Conservation (phyloP, 371 early-diverging fungal species). For the Mortierella sp. region DNA sequence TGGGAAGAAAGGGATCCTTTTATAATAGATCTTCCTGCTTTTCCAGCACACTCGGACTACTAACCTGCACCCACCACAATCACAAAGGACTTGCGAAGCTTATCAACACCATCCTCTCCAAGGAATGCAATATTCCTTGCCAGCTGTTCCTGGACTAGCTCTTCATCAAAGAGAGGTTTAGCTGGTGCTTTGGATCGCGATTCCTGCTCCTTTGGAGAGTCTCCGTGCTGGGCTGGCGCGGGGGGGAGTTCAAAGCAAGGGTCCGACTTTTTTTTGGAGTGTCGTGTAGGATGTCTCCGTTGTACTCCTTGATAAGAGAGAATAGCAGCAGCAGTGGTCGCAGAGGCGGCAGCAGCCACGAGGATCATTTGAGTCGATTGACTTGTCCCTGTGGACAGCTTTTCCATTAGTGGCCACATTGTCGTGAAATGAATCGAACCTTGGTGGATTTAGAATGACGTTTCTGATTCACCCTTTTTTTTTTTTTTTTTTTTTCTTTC, state of each 20-base stretch:
- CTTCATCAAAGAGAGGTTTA: constrained; percentile 32
- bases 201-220: constrained; percentile 5
- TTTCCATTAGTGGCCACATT: not conserved
- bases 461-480: too few species aligned
- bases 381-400: constrained; percentile 6
- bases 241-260: not conserved
- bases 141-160: constrained; percentile 36
- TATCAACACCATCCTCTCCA: constrained; percentile 41
- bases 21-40: too few species aligned
- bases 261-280: constrained; percentile 12
- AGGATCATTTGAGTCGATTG: constrained; percentile 40
- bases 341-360: constrained; percentile 43
- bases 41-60: too few species aligned
- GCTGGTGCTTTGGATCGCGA: not conserved
- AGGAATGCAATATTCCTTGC: constrained; percentile 45
- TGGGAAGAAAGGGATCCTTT: not conserved
- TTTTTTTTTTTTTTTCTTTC: too few species aligned
- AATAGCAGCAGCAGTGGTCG: constrained; percentile 38
- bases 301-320: constrained; percentile 36
- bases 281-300: constrained; percentile 12
- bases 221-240: not conserved
- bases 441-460: not conserved
- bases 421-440: not conserved
- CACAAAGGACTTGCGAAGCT: constrained; percentile 42
- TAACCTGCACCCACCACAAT: constrained; percentile 44